A percentile compares a stretch with the other conserved stretches of the same genome.
Conservation (phyloP, 139 green algal genomes). For the Chlorella vulgaris region DNA sequence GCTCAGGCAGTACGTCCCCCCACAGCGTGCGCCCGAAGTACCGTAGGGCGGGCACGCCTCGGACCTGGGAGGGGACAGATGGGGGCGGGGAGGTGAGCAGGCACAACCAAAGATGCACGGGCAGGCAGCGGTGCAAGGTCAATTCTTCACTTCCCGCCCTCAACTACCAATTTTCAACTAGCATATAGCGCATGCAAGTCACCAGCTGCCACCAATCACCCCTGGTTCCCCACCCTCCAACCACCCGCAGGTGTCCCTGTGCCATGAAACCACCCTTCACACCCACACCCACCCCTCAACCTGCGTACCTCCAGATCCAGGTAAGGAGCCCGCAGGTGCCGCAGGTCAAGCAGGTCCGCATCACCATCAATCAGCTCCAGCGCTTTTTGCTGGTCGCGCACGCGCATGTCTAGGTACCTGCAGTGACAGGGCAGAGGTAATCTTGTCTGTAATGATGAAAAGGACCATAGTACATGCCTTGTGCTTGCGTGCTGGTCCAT, state of each 20-base stretch:
- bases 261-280: neutral
- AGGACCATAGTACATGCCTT: neutral
- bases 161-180: no score
- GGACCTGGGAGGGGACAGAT: conserved; percentile 27
- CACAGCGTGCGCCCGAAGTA: conserved; percentile 87
- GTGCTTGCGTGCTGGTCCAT: neutral
- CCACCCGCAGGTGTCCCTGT: neutral
- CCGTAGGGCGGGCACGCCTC: conserved; percentile 87
- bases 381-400: conserved; percentile 88
- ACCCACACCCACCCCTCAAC: no score
- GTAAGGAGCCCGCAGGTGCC: conserved; percentile 80
- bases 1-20: conserved; percentile 45
- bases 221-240: neutral
- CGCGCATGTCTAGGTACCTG: conserved; percentile 76
- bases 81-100: neutral
- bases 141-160: no score
- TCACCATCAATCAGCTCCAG: conserved; percentile 78
- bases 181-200: no score
- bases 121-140: no score
- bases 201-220: neutral
- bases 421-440: no score
- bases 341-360: conserved; percentile 60
- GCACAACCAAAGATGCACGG: no score
- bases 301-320: conserved; percentile 98
- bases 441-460: neutral